A percentile compares a stretch with the other conserved stretches of the same genome.
Conservation (phyloP, 345 rosid genomes). For the Kandelia obovata region DNA sequence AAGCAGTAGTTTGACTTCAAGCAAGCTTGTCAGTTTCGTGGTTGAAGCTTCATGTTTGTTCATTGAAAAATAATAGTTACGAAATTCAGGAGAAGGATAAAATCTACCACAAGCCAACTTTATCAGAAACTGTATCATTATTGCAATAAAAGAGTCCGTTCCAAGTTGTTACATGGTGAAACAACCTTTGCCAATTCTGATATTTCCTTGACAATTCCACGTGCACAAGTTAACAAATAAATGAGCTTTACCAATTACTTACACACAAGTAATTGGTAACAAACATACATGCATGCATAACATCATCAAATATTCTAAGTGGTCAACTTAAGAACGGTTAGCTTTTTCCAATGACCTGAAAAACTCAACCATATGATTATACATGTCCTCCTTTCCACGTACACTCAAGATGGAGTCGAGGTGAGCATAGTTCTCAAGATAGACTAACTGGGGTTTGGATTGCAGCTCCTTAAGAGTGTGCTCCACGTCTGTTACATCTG, state of each 20-base stretch:
- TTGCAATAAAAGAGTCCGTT: no score
- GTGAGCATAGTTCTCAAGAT: slow-evolving; percentile 75
- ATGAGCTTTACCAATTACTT: slow-evolving; percentile 15
- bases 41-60: no score
- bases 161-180: no score
- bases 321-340: slow-evolving; percentile 34
- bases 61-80: no score
- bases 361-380: slow-evolving; percentile 52
- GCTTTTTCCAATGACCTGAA: slow-evolving; percentile 48
- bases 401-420: slow-evolving; percentile 57
- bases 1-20: no score
- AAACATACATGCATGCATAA: background rate
- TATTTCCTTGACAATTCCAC: background rate
- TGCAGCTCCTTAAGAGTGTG: slow-evolving; percentile 55
- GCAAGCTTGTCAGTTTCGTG: no score
- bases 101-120: no score
- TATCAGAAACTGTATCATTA: no score
- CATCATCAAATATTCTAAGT: slow-evolving; percentile 9
- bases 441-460: slow-evolving; percentile 56
- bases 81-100: no score
- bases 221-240: background rate
- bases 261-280: slow-evolving; percentile 8
- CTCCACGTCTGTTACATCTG: slow-evolving; percentile 61
- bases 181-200: background rate
- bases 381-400: slow-evolving; percentile 62